These are phyloP conservation scores for Trichoderma aggressivum DNA, from an alignment of 2,329 filamentous ascomycete genomes.

Conservation along the genomic window DNA sequence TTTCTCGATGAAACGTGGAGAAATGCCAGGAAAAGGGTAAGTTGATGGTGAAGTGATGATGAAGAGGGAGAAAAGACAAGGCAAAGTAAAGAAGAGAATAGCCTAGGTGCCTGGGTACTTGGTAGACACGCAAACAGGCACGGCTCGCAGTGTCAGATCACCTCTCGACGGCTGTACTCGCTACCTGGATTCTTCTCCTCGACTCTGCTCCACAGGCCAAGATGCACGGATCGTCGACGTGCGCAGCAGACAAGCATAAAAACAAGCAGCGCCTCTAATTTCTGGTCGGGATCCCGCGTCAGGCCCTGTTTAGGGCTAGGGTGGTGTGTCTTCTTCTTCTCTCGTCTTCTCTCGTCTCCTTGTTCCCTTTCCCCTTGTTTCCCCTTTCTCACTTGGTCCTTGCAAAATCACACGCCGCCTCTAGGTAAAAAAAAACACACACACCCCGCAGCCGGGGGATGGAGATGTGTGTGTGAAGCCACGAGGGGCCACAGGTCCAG, in stretches of 20 bases:
- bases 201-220: not conserved
- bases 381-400: not conserved
- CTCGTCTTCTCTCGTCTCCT: not conserved
- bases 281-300: not conserved
- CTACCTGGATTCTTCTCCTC: not conserved
- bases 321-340: not conserved
- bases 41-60: not conserved
- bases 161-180: not conserved
- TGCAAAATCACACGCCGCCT: not conserved
- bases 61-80: not conserved
- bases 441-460: conserved; percentile 4
- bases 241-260: conserved; percentile 14
- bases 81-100: not conserved
- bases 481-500: conserved; percentile 3
- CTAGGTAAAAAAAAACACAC: not conserved
- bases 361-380: not conserved
- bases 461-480: not conserved
- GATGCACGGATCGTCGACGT: conserved; percentile 15
- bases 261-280: conserved; percentile 13
- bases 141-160: not conserved
- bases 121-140: not conserved
- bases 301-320: conserved; percentile 7
- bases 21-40: not conserved
- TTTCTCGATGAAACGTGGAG: not conserved
- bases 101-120: not conserved